phyloP scores from a whole-genome alignment of 2,329 filamentous ascomycete species.

The Ascosphaera apis region DNA sequence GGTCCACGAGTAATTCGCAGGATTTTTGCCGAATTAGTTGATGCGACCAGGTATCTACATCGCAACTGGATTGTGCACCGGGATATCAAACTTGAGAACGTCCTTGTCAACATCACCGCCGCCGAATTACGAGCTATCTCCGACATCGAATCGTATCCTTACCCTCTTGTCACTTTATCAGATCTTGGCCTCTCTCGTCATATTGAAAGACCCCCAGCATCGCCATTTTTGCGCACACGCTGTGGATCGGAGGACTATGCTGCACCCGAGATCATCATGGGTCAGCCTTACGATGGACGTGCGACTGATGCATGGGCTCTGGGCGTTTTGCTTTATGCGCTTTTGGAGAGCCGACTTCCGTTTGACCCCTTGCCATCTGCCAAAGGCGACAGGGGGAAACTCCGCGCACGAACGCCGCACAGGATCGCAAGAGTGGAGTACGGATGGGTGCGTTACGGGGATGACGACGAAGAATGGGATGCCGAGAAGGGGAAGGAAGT shows the following conservation, averaged over 20 bases:
- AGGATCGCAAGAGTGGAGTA: conserved; percentile 91
- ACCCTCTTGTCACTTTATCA: conserved; percentile 68
- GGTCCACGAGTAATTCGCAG: conserved; percentile 32
- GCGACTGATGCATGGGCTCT: conserved; percentile 87
- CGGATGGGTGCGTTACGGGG: conserved; percentile 74
- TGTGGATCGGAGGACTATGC: conserved; percentile 96
- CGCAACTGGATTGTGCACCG: conserved; percentile 71
- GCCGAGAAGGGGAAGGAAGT: conserved; percentile 39
- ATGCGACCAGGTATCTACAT: conserved; percentile 70
- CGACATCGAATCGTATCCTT: conserved; percentile 53
- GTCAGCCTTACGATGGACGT: conserved; percentile 80
- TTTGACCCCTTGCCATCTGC: conserved; percentile 77
- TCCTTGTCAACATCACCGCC: conserved; percentile 64
- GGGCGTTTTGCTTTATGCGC: conserved; percentile 75
- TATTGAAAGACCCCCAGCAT: conserved; percentile 47
- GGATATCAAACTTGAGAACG: conserved; percentile 96
- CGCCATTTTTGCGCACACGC: conserved; percentile 73
- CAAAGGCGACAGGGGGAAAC: conserved; percentile 44
- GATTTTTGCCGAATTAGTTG: conserved; percentile 75
- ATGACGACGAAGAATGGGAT: conserved; percentile 74
- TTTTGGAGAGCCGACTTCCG: conserved; percentile 77
- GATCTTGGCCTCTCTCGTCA: conserved; percentile 77
- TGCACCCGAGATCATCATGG: conserved; percentile 87
- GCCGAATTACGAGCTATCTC: conserved; percentile 40
- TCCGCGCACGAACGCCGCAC: conserved; percentile 65